Base-by-base conservation (phyloP, 2,329 filamentous ascomycete species). In the Alternaria angustiovoidea region DNA sequence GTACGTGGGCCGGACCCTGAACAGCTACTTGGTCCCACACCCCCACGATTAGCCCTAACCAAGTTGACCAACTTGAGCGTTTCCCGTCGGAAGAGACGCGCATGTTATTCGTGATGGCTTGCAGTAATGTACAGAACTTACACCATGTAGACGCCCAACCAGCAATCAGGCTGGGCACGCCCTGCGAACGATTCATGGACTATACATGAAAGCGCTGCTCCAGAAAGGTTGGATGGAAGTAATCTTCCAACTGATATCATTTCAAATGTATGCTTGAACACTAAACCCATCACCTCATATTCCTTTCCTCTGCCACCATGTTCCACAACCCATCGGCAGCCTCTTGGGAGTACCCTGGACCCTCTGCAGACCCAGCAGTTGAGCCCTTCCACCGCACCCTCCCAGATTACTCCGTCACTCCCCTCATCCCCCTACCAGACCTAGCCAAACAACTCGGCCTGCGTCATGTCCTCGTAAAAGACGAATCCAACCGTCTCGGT, bases 401-500 rank as follows among this genome's bases (percentile, higher is more conserved):
- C 1, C 88, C 88, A 1, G 75, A 80, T 39, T 91, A 89, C 69
- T 71, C 78, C 5, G 75, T 78, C 7, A 91, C 89, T 0, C 83
- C 83, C 2, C 80, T 93, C 0, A 73, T 84, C 8, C 65, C 79
- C 0, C 80, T 93, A 0, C 79, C 83, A 0, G 68, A 77, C 0
- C 64, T 92, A 1, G 89, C 90, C 0, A 66, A 79, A 2, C 82
- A 88, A 14, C 75, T 93, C 0, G 85, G 85, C 0, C 55, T 78
- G 5, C 61, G 66, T 7, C 79, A 82, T 5, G 81, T 94, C 4
- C 83, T 88, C 38, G 70, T 93, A 64, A 94, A 94, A 71, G 87
- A 93, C 68, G 91, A 94, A 75, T 88, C 86, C 28, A 81, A 79
- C 54, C 85, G 91, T 5, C 86, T 92, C 38, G 88, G 88, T 0